Evolutionary conservation across 2,329 filamentous ascomycete genomes (phyloP).

Genomic region (Pseudogymnoascus sp.): DNA sequence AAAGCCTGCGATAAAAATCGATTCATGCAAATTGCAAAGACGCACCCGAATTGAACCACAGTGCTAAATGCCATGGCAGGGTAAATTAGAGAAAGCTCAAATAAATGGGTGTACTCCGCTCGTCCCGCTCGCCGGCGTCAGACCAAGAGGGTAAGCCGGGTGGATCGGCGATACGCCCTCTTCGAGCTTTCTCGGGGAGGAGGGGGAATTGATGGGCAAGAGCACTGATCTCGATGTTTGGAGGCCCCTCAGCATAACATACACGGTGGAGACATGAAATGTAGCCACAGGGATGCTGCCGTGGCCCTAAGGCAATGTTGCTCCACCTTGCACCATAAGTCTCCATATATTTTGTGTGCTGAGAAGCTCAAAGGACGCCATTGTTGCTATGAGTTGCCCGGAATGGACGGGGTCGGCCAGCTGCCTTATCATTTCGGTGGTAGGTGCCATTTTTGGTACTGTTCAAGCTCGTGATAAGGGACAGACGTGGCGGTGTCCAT

Average conservation of each 20-base stretch:
- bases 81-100: background rate
- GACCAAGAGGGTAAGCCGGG: background rate
- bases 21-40: background rate
- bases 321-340: background rate
- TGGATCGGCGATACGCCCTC: background rate
- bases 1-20: background rate
- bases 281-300: constrained; percentile 3
- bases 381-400: background rate
- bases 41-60: background rate
- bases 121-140: background rate
- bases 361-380: background rate
- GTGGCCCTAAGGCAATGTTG: constrained; percentile 3
- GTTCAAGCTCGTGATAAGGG: background rate
- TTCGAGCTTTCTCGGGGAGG: background rate
- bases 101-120: background rate
- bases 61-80: background rate
- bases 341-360: background rate
- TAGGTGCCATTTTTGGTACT: background rate
- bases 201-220: background rate
- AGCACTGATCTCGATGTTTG: background rate
- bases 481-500: constrained; percentile 3
- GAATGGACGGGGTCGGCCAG: background rate
- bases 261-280: background rate
- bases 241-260: background rate
- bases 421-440: background rate